Evolutionary conservation across 345 rosid species (phyloP).

Genomic region (Eucalyptus pauciflora): DNA sequence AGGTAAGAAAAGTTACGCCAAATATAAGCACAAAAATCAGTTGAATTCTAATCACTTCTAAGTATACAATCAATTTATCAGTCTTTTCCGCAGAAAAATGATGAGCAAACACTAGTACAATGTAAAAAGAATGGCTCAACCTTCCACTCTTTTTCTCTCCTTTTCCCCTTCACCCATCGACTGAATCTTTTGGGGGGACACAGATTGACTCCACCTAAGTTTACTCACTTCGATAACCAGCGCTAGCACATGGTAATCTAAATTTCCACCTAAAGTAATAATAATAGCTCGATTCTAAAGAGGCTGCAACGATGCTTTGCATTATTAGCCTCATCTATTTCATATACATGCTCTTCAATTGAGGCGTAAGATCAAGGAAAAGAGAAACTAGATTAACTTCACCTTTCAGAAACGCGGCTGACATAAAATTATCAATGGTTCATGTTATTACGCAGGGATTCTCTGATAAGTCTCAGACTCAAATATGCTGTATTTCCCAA

Average conservation of each 20-base stretch:
- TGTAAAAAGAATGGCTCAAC: background rate
- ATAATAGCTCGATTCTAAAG: background rate
- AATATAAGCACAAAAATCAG: too few species aligned
- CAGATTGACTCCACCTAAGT: background rate
- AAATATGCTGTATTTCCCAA: background rate
- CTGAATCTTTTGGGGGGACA: background rate
- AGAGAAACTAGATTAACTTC: background rate
- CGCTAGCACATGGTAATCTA: background rate
- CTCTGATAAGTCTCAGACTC: background rate
- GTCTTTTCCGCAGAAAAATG: background rate
- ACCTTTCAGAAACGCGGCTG: background rate
- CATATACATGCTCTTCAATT: background rate
- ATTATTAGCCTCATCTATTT: rapidly evolving
- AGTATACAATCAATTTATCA: too few species aligned
- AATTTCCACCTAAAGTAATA: background rate
- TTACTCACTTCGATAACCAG: background rate
- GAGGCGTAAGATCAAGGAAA: background rate
- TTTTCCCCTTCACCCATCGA: background rate
- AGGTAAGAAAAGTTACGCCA: too few species aligned
- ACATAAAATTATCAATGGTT: background rate
- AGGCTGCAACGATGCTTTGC: rapidly evolving
- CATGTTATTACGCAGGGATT: background rate
- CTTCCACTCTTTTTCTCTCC: background rate
- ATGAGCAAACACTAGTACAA: background rate
- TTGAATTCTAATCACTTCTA: too few species aligned